Conservation (phyloP, 2,329 filamentous ascomycete species). For the Diaporthe longicolla region DNA sequence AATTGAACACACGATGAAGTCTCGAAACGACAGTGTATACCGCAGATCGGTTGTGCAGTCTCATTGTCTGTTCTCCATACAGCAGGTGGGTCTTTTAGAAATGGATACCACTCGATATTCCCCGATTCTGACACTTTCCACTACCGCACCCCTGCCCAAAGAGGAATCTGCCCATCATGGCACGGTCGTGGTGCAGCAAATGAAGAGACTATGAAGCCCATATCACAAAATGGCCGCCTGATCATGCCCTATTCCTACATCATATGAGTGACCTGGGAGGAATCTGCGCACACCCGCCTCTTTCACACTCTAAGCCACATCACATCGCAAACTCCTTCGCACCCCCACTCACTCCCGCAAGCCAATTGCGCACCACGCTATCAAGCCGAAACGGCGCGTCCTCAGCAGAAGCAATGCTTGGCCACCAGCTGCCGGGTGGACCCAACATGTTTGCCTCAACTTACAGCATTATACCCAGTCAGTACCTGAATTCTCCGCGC, state of each 20-base stretch:
- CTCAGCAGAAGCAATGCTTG: constrained; percentile 24
- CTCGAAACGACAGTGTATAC: background rate
- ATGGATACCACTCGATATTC: constrained; percentile 20
- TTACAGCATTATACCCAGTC: constrained; percentile 17
- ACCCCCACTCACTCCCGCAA: background rate
- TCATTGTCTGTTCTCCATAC: background rate
- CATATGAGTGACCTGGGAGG: background rate
- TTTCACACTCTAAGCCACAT: constrained; percentile 17
- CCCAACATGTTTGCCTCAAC: background rate
- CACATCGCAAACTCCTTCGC: constrained; percentile 5
- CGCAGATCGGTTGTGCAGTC: too few relatives aligned
- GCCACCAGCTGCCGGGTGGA: constrained; percentile 12
- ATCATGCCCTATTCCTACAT: background rate
- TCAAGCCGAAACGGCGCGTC: constrained; percentile 34
- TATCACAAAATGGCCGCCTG: background rate
- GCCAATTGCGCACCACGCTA: constrained; percentile 20
- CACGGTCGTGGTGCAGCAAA: constrained; percentile 25
- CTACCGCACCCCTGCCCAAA: constrained; percentile 19
- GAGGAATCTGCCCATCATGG: constrained; percentile 31
- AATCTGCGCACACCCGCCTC: constrained; percentile 24
- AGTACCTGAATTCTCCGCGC: background rate
- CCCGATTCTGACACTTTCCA: constrained; percentile 19
- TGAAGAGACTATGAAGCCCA: constrained; percentile 22
- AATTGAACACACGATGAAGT: background rate
- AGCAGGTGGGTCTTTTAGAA: constrained; percentile 6